Percentiles rank a stretch among this genome's conserved stretches.
Conservation (phyloP, 163 green algal genomes). For the Prototheca wickerhamii region DNA sequence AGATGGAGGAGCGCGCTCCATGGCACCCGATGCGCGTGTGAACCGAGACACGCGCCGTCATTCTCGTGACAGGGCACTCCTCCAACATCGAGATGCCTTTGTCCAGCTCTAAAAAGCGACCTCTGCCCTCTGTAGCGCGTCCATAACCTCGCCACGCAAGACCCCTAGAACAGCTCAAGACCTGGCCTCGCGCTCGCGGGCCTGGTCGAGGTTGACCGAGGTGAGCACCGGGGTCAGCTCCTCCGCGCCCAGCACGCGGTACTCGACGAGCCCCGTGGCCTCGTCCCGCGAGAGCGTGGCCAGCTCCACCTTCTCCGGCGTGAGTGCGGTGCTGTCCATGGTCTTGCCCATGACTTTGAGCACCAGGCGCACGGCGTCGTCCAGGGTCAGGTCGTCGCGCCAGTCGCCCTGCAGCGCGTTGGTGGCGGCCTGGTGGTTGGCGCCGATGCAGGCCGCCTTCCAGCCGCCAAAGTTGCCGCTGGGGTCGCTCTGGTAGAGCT, state of each 20-base stretch:
- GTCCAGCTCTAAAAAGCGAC: no score
- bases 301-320: slow-evolving; percentile 94
- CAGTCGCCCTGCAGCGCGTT: slow-evolving; percentile 95
- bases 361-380: slow-evolving; percentile 46
- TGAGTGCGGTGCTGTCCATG: slow-evolving; percentile 94
- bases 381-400: slow-evolving; percentile 70
- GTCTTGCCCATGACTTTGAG: slow-evolving; percentile 90
- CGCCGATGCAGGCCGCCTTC: slow-evolving; percentile 94
- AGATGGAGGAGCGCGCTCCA: no score
- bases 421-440: slow-evolving; percentile 81
- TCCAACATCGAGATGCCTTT: no score
- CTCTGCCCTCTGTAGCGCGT: no score
- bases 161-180: background rate
- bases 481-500: slow-evolving; percentile 97
- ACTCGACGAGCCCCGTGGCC: slow-evolving; percentile 50
- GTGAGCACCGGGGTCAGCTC: slow-evolving; percentile 84
- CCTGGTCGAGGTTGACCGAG: slow-evolving; percentile 57
- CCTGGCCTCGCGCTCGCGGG: background rate
- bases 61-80: no score
- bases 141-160: no score
- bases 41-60: no score
- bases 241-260: slow-evolving; percentile 69
- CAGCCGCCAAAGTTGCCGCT: slow-evolving; percentile 96
- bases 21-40: no score
- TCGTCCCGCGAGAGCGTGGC: slow-evolving; percentile 55